Percentiles rank a stretch among this genome's conserved stretches.
phyloP scores from a whole-genome alignment of 1,139 yeast species.

The Pichia norvegensis region DNA sequence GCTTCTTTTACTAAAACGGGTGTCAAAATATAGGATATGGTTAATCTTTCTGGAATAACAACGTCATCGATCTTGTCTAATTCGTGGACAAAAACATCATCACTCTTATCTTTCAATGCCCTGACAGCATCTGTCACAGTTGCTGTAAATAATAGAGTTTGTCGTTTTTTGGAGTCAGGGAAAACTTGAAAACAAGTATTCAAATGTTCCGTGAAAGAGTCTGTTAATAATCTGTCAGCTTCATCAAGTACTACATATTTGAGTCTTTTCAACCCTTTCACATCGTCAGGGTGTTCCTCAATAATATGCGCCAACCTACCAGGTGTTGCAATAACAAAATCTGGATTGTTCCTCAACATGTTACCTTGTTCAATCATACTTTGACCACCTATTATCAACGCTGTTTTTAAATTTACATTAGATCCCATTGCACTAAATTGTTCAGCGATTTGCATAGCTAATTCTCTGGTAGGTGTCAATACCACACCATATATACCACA shows the following conservation, averaged over 20 bases:
- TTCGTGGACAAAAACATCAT: conserved; percentile 67
- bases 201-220: conserved; percentile 76
- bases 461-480: conserved; percentile 90
- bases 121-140: conserved; percentile 92
- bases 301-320: conserved; percentile 91
- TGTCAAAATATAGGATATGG: conserved; percentile 45
- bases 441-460: conserved; percentile 94
- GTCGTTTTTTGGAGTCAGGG: conserved; percentile 67
- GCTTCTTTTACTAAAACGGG: conserved; percentile 92
- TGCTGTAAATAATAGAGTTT: conserved; percentile 88
- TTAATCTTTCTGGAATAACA: conserved; percentile 71
- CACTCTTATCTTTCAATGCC: conserved; percentile 63
- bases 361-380: conserved; percentile 84
- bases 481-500: conserved; percentile 84
- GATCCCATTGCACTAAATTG: conserved; percentile 93
- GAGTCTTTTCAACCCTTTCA: conserved; percentile 67
- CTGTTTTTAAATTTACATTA: conserved; percentile 70
- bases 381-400: conserved; percentile 90
- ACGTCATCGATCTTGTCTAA: conserved; percentile 63
- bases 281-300: conserved; percentile 83
- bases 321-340: conserved; percentile 94
- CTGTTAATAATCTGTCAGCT: conserved; percentile 84
- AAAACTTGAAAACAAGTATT: conserved; percentile 61
- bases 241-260: conserved; percentile 86
- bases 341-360: conserved; percentile 76